Base-by-base conservation (phyloP, 78 protist genomes). In the Dictyostelium purpureum region DNA sequence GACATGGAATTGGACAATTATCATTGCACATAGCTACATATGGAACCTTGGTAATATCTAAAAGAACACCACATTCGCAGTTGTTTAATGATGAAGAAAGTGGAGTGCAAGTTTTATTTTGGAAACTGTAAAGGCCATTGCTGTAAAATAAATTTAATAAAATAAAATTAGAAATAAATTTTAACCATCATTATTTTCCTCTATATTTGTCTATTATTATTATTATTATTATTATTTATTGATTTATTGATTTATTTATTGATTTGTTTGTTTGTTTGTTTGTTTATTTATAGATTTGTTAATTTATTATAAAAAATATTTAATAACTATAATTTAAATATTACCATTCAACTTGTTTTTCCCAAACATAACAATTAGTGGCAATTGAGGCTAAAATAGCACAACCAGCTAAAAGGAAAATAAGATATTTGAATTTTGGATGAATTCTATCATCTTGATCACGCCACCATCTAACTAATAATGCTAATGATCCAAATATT, bases 391-490 rank as follows among this genome's bases (percentile, higher is more conserved):
- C 80, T 6, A 85, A 12, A 35, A 85, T 70, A 11, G 80, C 65
- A 6, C 61, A 28, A 5, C 61, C 28, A 35, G 65, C 57, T 35
- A 85, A 59, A 43, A 85, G 38, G 24, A 26, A 45, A 9, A 85
- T 54, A 7, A 85, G 45, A 18, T 61, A 85, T 47, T 85, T 85
- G 47, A 85, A 85, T 45, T 85, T 85, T 40, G 92, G 92, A 61
- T 85, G 80, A n/a, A 85, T 85, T 33, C 56, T 74, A 73, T 85
- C 92, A 28, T 73, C 92, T 73, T 67, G 57, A 57, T 85, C 92
- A 73, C 92, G 71, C 83, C 82, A 85, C 92, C 92, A 85, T 38
- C 75, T 49, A 18, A 85, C 76, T 45, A 85, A 61, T 14, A 85
- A 26, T n/a, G 52, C 82, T 24, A 77, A 56, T 33, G 77, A 73